A percentile compares a stretch with the other conserved stretches of the same genome.
phyloP scores from a whole-genome alignment of 2,329 filamentous ascomycete genomes.

The Fusarium oxysporum region DNA sequence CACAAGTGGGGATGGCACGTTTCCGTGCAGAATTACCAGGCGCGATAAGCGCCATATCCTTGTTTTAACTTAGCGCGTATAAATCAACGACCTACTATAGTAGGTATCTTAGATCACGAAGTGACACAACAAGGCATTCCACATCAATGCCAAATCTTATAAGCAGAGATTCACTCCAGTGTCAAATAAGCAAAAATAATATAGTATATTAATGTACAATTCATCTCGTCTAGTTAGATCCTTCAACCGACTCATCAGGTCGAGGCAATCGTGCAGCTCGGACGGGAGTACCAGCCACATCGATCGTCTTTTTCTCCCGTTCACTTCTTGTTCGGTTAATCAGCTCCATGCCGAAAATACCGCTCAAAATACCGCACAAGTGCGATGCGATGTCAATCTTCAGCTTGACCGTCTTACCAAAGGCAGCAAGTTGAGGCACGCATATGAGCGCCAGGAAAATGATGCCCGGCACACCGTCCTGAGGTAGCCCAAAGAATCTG shows the following conservation, averaged over 20 bases:
- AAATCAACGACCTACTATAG: not conserved
- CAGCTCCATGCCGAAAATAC: slow-evolving; percentile 55
- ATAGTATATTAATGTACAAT: slow-evolving; percentile 32
- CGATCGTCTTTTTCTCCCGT: slow-evolving; percentile 35
- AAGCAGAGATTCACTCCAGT: slow-evolving; percentile 28
- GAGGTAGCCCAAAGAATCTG: slow-evolving; percentile 67
- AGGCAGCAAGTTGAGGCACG: slow-evolving; percentile 61
- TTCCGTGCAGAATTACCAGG: slow-evolving; percentile 7
- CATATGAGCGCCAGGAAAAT: slow-evolving; percentile 64
- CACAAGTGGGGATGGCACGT: slow-evolving; percentile 3
- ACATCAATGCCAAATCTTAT: not conserved
- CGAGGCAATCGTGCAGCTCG: not conserved
- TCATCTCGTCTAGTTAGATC: not conserved
- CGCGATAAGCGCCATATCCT: slow-evolving; percentile 38
- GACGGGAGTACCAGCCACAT: not conserved
- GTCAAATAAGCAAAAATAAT: slow-evolving; percentile 16
- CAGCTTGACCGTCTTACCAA: slow-evolving; percentile 56
- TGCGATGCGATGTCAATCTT: slow-evolving; percentile 65
- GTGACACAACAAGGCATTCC: not conserved
- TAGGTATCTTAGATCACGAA: not conserved
- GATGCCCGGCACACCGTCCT: slow-evolving; percentile 67
- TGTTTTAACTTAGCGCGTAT: slow-evolving; percentile 16
- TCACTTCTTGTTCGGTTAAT: slow-evolving; percentile 40
- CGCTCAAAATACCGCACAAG: slow-evolving; percentile 62
- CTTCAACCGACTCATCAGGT: not conserved